phyloP scores from a whole-genome alignment of 225 moss, liverwort and hornwort genomes.

The Pleurozium schreberi region DNA sequence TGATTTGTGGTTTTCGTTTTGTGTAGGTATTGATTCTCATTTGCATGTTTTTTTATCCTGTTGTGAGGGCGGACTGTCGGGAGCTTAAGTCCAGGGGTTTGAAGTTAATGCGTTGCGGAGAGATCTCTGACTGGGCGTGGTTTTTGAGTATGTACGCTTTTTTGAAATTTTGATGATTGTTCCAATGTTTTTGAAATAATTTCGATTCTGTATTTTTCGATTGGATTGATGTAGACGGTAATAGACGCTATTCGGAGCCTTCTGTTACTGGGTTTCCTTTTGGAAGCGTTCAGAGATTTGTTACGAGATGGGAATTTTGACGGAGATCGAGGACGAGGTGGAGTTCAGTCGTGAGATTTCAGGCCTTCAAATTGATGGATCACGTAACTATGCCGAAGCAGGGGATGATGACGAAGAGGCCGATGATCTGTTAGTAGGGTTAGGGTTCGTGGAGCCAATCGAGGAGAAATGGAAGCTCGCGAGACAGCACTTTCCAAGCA shows the following conservation, averaged over 20 bases:
- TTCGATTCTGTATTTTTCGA: not conserved
- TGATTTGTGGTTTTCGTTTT: not conserved
- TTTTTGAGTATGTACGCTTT: not conserved
- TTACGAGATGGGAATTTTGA: slow-evolving; percentile 7
- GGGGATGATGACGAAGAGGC: slow-evolving; percentile 23
- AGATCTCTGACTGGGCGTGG: not conserved
- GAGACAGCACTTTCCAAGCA: slow-evolving; percentile 73
- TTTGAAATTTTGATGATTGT: not conserved
- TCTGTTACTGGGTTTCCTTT: not conserved
- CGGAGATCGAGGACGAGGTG: slow-evolving; percentile 9
- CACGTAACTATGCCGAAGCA: not conserved
- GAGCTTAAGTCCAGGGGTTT: not conserved
- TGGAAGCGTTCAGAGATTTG: not conserved
- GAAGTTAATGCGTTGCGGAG: not conserved
- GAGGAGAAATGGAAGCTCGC: slow-evolving; percentile 56
- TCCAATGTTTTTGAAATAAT: not conserved
- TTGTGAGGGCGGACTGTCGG: not conserved
- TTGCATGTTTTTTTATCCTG: not conserved
- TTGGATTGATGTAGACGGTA: not conserved
- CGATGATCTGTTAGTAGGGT: slow-evolving; percentile 33
- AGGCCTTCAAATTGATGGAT: slow-evolving; percentile 1
- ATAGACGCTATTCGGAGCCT: not conserved
- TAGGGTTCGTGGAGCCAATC: slow-evolving; percentile 47
- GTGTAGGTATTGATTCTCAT: not conserved
- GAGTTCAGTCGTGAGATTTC: not conserved